Percentiles rank a stretch among this genome's conserved stretches.
phyloP scores from a whole-genome alignment of 1,284 basidiomycete genomes.

The Ceratobasidium sp. region DNA sequence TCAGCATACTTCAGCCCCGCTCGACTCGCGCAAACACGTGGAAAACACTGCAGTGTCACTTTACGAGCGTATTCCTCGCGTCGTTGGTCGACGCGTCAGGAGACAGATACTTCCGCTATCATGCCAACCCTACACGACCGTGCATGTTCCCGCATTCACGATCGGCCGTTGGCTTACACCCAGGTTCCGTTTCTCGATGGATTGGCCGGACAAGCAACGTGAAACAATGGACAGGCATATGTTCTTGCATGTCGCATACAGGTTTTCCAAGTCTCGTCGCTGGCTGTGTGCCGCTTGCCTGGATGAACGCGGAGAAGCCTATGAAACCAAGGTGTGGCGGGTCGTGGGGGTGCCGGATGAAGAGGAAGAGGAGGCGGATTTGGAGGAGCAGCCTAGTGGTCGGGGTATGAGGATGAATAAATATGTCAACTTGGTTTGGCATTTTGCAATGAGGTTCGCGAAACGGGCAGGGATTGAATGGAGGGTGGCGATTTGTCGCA shows the following conservation, averaged over 20 bases:
- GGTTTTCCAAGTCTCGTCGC: slow-evolving; percentile 65
- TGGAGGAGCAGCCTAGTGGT: slow-evolving; percentile 46
- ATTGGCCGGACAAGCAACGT: slow-evolving; percentile 58
- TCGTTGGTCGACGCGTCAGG: slow-evolving; percentile 66
- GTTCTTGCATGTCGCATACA: slow-evolving; percentile 78
- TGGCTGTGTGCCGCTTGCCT: slow-evolving; percentile 78
- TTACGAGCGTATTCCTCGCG: slow-evolving; percentile 71
- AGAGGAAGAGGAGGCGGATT: slow-evolving; percentile 56
- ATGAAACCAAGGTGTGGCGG: slow-evolving; percentile 68
- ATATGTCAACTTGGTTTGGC: slow-evolving; percentile 60
- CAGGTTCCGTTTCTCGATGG: slow-evolving; percentile 56
- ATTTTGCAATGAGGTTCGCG: slow-evolving; percentile 65
- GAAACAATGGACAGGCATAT: slow-evolving; percentile 74
- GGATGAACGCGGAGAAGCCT: slow-evolving; percentile 77
- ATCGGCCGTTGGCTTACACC: slow-evolving; percentile 59
- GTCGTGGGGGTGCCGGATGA: slow-evolving; percentile 40
- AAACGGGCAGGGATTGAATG: slow-evolving; percentile 75
- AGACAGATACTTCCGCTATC: slow-evolving; percentile 55
- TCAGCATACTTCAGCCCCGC: slow-evolving; percentile 54
- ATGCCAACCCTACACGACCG: slow-evolving; percentile 56
- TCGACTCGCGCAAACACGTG: slow-evolving; percentile 53
- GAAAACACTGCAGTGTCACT: slow-evolving; percentile 62
- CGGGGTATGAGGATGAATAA: slow-evolving; percentile 56
- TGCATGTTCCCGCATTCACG: slow-evolving; percentile 70
- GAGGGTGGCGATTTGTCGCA: slow-evolving; percentile 72